Evolutionary conservation across 306 rosid species (phyloP), one percentile per base, ranked within the genome.

Genomic region (Acmispon strigosus): DNA sequence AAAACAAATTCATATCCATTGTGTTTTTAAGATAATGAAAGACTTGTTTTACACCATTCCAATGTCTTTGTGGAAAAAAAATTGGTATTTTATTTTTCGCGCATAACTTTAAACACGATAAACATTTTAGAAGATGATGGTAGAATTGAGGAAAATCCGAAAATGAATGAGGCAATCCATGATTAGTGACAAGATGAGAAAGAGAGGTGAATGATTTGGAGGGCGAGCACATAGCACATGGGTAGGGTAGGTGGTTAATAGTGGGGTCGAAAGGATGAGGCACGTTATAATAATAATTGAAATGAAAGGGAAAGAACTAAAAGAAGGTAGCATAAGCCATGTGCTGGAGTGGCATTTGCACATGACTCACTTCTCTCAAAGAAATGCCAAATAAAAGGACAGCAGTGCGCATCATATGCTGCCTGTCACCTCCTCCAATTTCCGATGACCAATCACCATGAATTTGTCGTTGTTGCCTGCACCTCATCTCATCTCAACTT

Each of bases 291-390:
- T 45, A 11, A 73, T 62, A n/a, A n/a, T n/a, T n/a, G n/a, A n/a
- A n/a, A n/a, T 73, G 78, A 73, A 53, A 74, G 45, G n/a, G 71
- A 39, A 73, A 22, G 54, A 50, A n/a, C n/a, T n/a, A n/a, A n/a
- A 62, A 55, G 12, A 64, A 22, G 24, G 24, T 22, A 22, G 32
- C 32, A 27, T 15, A 63, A 42, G 72, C 57, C 78, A 74, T 74
- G 78, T 74, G 78, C 72, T 3, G 0, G 8, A 16, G 58, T 2
- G 42, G 72, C 44, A 74, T 8, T 12, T 5, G 72, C 78, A 74
- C 78, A 74, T 63, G 78, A 62, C 9, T 57, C n/a, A n/a, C n/a
- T n/a, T n/a, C n/a, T n/a, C n/a, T 42, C 39, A 16, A 42, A 53
- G 41, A 74, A 16, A 42, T 8, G 49, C 44, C 71, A 41, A 63